Evolutionary conservation across 768 basidiomycete genomes (phyloP).

Genomic region (Pleurotus sapidus): DNA sequence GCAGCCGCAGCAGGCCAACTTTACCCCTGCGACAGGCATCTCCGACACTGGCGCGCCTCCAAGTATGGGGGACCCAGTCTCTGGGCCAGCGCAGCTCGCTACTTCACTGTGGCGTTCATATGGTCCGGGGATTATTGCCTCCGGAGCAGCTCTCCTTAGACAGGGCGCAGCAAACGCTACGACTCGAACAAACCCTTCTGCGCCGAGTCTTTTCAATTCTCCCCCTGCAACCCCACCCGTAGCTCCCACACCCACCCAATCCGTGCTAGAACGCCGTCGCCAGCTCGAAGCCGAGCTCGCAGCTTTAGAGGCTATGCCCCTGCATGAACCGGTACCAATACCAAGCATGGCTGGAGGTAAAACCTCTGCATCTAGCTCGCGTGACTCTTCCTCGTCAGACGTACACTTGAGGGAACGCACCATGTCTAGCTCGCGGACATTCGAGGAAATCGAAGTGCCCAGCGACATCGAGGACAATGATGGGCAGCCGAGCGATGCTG

Average conservation of each 20-base stretch:
- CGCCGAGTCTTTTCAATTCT: constrained; percentile 20
- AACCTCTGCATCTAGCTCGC: constrained; percentile 27
- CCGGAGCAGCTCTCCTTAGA: constrained; percentile 60
- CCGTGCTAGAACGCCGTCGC: constrained; percentile 41
- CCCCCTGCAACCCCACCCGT: constrained; percentile 14
- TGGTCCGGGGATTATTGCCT: constrained; percentile 68
- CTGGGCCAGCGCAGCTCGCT: constrained; percentile 64
- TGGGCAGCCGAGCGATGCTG: constrained; percentile 13
- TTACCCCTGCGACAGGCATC: constrained; percentile 15
- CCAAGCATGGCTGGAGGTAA: constrained; percentile 28
- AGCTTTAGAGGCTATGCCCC: constrained; percentile 29
- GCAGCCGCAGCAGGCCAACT: constrained; percentile 22
- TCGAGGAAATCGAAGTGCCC: constrained; percentile 71
- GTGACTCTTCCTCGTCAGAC: constrained; percentile 37
- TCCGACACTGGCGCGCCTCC: constrained; percentile 34
- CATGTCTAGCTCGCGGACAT: constrained; percentile 37
- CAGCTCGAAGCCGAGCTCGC: constrained; percentile 61
- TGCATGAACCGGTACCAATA: constrained; percentile 23
- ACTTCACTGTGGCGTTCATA: constrained; percentile 76
- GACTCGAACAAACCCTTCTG: constrained; percentile 22
- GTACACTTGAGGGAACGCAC: constrained; percentile 40
- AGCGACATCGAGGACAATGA: constrained; percentile 70
- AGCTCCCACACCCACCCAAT: constrained; percentile 23
- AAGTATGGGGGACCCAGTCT: constrained; percentile 47
- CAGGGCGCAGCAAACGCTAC: constrained; percentile 45